phyloP scores from a whole-genome alignment of 805 yeast species.

The Maudiozyma turicensis region DNA sequence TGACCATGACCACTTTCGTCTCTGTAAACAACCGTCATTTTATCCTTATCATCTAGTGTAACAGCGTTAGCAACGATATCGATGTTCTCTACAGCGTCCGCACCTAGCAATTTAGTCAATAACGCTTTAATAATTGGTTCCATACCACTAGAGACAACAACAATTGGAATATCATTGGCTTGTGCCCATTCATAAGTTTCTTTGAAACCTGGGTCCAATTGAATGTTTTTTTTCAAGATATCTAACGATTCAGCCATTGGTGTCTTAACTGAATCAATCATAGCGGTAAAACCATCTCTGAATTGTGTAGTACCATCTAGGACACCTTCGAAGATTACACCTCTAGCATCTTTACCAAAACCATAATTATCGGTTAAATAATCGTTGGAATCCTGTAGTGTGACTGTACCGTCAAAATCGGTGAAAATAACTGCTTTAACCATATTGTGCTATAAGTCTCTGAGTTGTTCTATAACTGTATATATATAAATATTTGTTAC shows the following conservation, averaged over 20 bases:
- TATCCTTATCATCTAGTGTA: conserved; percentile 40
- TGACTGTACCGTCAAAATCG: conserved; percentile 97
- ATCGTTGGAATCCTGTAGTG: conserved; percentile 91
- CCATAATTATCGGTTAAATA: conserved; percentile 83
- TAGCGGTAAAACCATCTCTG: conserved; percentile 72
- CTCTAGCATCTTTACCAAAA: conserved; percentile 63
- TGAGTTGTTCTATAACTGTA: too few relatives aligned
- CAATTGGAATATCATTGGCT: conserved; percentile 62
- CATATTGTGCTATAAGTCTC: conserved; percentile 9
- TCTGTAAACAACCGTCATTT: conserved; percentile 79
- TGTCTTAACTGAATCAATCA: conserved; percentile 69
- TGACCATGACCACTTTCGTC: conserved; percentile 90
- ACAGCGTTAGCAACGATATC: conserved; percentile 80
- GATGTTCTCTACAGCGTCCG: conserved; percentile 58
- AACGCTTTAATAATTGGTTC: conserved; percentile 78
- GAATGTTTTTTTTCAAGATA: conserved; percentile 49
- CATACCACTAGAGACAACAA: conserved; percentile 92
- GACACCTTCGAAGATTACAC: conserved; percentile 59
- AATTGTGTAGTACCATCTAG: conserved; percentile 58
- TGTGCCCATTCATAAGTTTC: conserved; percentile 73
- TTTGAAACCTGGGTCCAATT: conserved; percentile 85
- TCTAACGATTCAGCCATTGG: conserved; percentile 82
- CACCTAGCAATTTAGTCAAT: conserved; percentile 65
- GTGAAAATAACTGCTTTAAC: conserved; percentile 78
- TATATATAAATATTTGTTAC: too few relatives aligned